Conservation (phyloP, 306 rosid species). For the Quercus robur region DNA sequence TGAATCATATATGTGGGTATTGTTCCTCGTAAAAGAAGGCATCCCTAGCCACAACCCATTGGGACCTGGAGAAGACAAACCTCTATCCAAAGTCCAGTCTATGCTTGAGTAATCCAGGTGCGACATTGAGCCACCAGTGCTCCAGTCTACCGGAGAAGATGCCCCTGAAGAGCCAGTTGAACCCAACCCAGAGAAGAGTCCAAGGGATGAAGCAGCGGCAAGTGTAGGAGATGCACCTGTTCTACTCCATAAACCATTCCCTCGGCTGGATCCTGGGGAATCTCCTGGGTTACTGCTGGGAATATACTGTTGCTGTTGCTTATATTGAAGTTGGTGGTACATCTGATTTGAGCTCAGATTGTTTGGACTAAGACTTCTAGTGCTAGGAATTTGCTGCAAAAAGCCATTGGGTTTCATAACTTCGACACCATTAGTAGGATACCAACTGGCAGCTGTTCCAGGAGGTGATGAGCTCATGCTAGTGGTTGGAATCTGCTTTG, state of each 20-base stretch:
- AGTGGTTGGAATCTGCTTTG: conserved; percentile 54
- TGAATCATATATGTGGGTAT: conserved; percentile 46
- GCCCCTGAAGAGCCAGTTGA: conserved; percentile 75
- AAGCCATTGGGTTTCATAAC: conserved; percentile 59
- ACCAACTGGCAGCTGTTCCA: conserved; percentile 60
- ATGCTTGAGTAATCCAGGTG: conserved; percentile 74
- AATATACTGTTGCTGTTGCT: conserved; percentile 55
- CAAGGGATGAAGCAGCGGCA: conserved; percentile 87
- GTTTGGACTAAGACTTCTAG: conserved; percentile 54
- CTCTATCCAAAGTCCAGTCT: conserved; percentile 89
- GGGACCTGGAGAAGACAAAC: conserved; percentile 51
- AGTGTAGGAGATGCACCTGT: conserved; percentile 59
- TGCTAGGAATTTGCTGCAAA: conserved; percentile 54
- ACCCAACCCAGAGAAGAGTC: conserved; percentile 87
- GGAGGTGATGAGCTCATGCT: conserved; percentile 83
- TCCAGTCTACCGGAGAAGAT: conserved; percentile 87
- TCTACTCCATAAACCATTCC: conserved; percentile 63
- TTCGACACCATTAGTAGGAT: conserved; percentile 54
- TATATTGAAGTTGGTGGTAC: conserved; percentile 78
- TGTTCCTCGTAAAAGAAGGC: conserved; percentile 56
- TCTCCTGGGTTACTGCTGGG: conserved; percentile 58
- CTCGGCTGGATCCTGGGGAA: conserved; percentile 49
- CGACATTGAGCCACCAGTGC: conserved; percentile 55
- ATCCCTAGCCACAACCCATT: conserved; percentile 66
- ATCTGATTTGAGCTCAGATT: conserved; percentile 59